These are phyloP conservation scores for Pyrrhoderma lamaoense DNA, from an alignment of 1,284 basidiomycete species.

Conservation along the genomic window DNA sequence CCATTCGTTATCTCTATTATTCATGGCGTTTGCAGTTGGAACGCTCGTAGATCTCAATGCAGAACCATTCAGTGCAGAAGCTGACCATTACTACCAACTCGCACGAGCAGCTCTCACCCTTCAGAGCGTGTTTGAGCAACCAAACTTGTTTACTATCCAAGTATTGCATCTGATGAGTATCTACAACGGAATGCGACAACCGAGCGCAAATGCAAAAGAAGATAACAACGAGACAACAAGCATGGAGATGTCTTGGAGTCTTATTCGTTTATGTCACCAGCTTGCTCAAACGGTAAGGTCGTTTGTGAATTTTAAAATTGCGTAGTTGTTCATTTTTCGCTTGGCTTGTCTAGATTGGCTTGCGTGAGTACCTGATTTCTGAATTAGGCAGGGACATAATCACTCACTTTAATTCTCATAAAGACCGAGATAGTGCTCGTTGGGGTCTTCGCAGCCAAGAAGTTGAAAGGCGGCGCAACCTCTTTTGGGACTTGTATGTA, in stretches of 20 bases:
- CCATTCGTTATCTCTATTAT: slow-evolving; percentile 19
- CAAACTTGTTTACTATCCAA: slow-evolving; percentile 20
- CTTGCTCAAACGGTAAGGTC: slow-evolving; percentile 15
- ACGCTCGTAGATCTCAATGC: slow-evolving; percentile 21
- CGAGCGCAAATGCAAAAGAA: slow-evolving; percentile 12
- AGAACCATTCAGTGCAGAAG: slow-evolving; percentile 22
- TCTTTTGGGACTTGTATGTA: slow-evolving; percentile 68
- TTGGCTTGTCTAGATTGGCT: slow-evolving; percentile 10
- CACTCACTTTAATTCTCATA: neutral
- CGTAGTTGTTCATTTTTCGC: neutral
- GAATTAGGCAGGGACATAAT: neutral
- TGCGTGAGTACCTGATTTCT: slow-evolving; percentile 9
- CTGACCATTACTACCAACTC: slow-evolving; percentile 24
- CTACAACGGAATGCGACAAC: slow-evolving; percentile 22
- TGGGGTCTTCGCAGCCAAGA: slow-evolving; percentile 53
- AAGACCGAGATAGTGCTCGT: slow-evolving; percentile 62
- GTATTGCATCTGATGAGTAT: slow-evolving; percentile 20
- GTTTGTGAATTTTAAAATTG: neutral
- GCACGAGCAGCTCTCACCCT: slow-evolving; percentile 22
- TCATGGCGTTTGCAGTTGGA: slow-evolving; percentile 21
- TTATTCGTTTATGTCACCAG: slow-evolving; percentile 13
- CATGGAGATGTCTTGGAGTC: slow-evolving; percentile 19
- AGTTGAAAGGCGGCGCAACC: slow-evolving; percentile 58
- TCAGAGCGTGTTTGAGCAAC: slow-evolving; percentile 17
- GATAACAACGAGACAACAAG: slow-evolving; percentile 18